Percentiles rank a stretch among this genome's conserved stretches.
These are phyloP conservation scores for Sphagnum contortum DNA, from an alignment of 225 moss, liverwort and hornwort genomes.

Conservation along the genomic window DNA sequence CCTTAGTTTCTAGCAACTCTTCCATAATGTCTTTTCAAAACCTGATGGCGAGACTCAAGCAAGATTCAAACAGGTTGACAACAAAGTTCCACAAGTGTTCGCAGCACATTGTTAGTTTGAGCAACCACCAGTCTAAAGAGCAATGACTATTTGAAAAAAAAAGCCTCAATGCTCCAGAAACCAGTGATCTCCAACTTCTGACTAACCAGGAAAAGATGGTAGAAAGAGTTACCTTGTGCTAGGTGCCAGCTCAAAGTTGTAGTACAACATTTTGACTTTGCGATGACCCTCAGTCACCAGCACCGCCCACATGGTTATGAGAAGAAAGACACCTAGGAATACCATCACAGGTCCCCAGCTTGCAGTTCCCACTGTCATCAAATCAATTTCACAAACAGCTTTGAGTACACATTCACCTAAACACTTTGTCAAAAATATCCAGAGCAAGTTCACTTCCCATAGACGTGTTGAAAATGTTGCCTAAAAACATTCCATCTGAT, in stretches of 20 bases:
- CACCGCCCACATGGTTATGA: constrained; percentile 99
- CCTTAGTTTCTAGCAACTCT: no score
- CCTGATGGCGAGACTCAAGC: no score
- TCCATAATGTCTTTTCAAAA: no score
- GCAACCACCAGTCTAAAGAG: no score
- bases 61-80: no score
- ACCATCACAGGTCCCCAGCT: constrained; percentile 82
- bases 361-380: constrained; percentile 59
- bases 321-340: constrained; percentile 80
- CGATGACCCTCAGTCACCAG: constrained; percentile 96
- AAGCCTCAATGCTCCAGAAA: no score
- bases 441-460: background rate
- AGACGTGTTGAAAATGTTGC: background rate
- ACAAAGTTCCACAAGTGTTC: no score
- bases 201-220: no score
- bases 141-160: no score
- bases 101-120: no score
- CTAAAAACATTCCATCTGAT: no score
- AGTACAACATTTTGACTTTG: constrained; percentile 93
- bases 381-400: constrained; percentile 10
- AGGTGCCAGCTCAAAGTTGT: constrained; percentile 92
- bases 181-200: no score
- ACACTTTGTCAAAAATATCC: background rate
- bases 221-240: constrained; percentile 50
- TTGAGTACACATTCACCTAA: background rate